Evolutionary conservation across 805 yeast species (phyloP).

Genomic region (Yarrowia porcina): DNA sequence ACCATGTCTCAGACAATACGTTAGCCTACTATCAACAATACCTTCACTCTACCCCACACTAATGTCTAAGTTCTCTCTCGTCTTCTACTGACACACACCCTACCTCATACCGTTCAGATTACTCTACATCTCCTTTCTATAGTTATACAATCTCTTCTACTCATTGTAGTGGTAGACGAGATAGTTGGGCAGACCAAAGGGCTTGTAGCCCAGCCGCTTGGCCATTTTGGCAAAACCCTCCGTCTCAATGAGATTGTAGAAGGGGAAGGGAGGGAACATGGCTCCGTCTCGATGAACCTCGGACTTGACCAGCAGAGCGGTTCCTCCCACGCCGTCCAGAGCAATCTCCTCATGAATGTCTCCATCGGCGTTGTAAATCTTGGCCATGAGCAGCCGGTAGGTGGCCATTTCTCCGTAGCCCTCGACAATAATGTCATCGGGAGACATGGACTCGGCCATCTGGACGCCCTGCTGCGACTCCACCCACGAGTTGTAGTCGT

Average conservation of each 20-base stretch:
- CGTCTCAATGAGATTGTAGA: constrained; percentile 93
- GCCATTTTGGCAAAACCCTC: constrained; percentile 98
- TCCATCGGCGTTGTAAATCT: constrained; percentile 66
- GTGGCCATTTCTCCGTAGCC: constrained; percentile 94
- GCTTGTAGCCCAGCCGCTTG: constrained; percentile 84
- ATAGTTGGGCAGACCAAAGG: constrained; percentile 91
- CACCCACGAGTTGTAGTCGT: constrained; percentile 92
- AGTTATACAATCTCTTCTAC: constrained; percentile 29
- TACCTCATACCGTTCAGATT: neutral
- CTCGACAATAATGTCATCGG: constrained; percentile 91
- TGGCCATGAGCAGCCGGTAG: constrained; percentile 92
- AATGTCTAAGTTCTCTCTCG: too few relatives aligned
- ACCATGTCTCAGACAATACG: too few relatives aligned
- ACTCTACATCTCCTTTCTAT: constrained; percentile 17
- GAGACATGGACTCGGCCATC: constrained; percentile 67
- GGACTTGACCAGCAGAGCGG: constrained; percentile 91
- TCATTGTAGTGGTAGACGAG: constrained; percentile 90
- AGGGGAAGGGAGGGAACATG: constrained; percentile 98
- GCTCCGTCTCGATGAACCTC: constrained; percentile 99
- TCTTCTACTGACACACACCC: too few relatives aligned
- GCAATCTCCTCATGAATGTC: constrained; percentile 70
- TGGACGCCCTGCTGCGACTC: constrained; percentile 69
- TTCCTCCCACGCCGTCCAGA: constrained; percentile 97
- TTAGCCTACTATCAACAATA: too few relatives aligned
- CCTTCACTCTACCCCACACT: too few relatives aligned